Percentiles rank a stretch among this genome's conserved stretches.
Conservation (phyloP, 2,329 filamentous ascomycete species). For the Verticillium longisporum region DNA sequence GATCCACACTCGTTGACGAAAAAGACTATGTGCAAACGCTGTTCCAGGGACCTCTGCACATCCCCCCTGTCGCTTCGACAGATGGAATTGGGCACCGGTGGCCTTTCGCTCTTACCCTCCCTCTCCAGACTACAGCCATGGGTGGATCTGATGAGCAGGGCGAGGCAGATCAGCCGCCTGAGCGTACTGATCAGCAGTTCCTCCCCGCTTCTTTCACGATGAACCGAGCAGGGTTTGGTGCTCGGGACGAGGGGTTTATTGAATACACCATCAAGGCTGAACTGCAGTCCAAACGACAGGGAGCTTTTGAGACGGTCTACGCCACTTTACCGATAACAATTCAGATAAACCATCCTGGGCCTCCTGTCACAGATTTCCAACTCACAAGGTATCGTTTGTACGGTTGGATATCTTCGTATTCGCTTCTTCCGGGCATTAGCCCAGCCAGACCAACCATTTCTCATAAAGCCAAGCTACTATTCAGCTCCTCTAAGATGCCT, state of each 20-base stretch:
- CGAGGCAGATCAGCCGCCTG: not conserved
- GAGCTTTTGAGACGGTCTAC: not conserved
- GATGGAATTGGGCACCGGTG: conserved; percentile 10
- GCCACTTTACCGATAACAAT: conserved; percentile 18
- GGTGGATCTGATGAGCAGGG: not conserved
- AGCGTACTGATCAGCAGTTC: conserved; percentile 2
- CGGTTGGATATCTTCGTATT: conserved; percentile 11
- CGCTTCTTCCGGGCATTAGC: conserved; percentile 23
- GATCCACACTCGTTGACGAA: conserved; percentile 16
- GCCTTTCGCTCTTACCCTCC: conserved; percentile 21
- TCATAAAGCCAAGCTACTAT: conserved; percentile 23
- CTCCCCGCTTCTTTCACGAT: conserved; percentile 13
- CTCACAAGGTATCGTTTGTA: not conserved
- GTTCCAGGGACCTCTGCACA: conserved; percentile 18
- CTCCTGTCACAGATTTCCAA: conserved; percentile 12
- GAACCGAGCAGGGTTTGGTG: not conserved
- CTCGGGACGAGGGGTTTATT: conserved; percentile 15
- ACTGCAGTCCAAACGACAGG: conserved; percentile 8
- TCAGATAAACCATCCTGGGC: conserved; percentile 3
- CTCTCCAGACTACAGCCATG: conserved; percentile 5
- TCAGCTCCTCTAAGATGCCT: conserved; percentile 24
- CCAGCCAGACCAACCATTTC: conserved; percentile 20
- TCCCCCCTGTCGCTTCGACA: not conserved
- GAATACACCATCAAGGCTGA: conserved; percentile 27
- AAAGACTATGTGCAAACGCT: conserved; percentile 7